Percentiles rank a stretch among this genome's conserved stretches.
Conservation (phyloP, 2,329 filamentous ascomycete genomes). For the Colletotrichum orbiculare region DNA sequence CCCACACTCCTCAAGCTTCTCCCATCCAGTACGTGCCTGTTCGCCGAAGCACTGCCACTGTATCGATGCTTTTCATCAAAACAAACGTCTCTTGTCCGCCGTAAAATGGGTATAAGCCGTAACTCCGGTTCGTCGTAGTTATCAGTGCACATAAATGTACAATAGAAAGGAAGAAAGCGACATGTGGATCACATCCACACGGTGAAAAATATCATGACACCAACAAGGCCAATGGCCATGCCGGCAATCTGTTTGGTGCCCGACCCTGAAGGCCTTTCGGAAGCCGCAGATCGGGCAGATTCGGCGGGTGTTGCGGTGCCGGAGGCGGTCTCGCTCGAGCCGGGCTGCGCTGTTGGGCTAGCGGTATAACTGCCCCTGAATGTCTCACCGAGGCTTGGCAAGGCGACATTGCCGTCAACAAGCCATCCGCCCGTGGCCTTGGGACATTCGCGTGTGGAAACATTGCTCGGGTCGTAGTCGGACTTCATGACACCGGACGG, state of each 20-base stretch:
- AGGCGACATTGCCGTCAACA: constrained; percentile 73
- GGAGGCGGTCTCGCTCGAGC: constrained; percentile 12
- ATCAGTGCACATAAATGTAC: constrained; percentile 24
- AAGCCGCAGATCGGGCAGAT: constrained; percentile 44
- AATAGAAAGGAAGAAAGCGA: constrained; percentile 20
- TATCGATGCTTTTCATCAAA: constrained; percentile 23
- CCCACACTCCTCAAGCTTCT: background rate
- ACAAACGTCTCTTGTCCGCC: constrained; percentile 12
- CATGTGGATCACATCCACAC: constrained; percentile 55
- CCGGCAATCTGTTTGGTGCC: constrained; percentile 60
- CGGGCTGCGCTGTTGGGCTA: constrained; percentile 31
- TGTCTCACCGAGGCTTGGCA: constrained; percentile 75
- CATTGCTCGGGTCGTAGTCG: constrained; percentile 70
- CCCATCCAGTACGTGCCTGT: background rate
- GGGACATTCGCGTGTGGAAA: constrained; percentile 77
- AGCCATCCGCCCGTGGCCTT: constrained; percentile 77
- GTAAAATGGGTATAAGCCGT: constrained; percentile 31
- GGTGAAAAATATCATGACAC: constrained; percentile 64
- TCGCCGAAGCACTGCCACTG: constrained; percentile 18
- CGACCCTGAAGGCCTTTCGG: constrained; percentile 48
- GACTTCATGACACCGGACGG: constrained; percentile 75
- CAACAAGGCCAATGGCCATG: constrained; percentile 60
- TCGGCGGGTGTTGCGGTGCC: constrained; percentile 44
- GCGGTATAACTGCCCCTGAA: constrained; percentile 44
- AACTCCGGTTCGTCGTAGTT: constrained; percentile 23